A percentile compares a stretch with the other conserved stretches of the same genome.
phyloP scores from a whole-genome alignment of 2,329 filamentous ascomycete genomes.

The Hysterium pulicare region DNA sequence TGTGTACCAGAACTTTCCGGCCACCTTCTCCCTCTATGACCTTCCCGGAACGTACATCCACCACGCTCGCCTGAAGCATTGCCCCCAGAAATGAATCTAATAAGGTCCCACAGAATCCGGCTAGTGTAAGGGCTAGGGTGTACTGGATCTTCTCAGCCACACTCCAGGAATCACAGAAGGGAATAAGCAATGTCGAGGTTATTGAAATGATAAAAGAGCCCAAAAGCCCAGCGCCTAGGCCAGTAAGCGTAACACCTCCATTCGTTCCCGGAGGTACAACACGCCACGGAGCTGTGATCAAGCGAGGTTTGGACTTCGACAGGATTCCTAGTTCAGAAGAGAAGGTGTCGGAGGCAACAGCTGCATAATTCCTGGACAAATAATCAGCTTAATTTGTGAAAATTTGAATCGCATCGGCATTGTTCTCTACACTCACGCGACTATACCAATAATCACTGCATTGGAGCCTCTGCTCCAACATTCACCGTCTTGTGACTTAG shows the following conservation, averaged over 20 bases:
- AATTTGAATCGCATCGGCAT: slow-evolving; percentile 46
- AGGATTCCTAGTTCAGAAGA: slow-evolving; percentile 94
- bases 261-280: slow-evolving; percentile 89
- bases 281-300: slow-evolving; percentile 80
- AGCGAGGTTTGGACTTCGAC: slow-evolving; percentile 67
- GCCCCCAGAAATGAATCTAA: slow-evolving; percentile 87
- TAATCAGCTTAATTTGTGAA: slow-evolving; percentile 1
- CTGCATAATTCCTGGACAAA: slow-evolving; percentile 72
- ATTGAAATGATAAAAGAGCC: slow-evolving; percentile 70
- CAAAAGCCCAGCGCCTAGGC: slow-evolving; percentile 68
- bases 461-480: slow-evolving; percentile 43
- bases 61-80: slow-evolving; percentile 78
- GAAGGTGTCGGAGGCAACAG: slow-evolving; percentile 89
- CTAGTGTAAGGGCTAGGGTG: slow-evolving; percentile 58
- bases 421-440: slow-evolving; percentile 53
- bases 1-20: slow-evolving; percentile 47
- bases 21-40: slow-evolving; percentile 85
- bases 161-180: slow-evolving; percentile 58
- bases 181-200: slow-evolving; percentile 64
- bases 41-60: slow-evolving; percentile 78
- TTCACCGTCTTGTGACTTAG: slow-evolving; percentile 18
- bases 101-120: slow-evolving; percentile 76
- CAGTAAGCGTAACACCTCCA: slow-evolving; percentile 77
- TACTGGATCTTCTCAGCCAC: slow-evolving; percentile 31
- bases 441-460: slow-evolving; percentile 46